Base-by-base conservation (phyloP, 352 stramenopile genomes). In the Globisporangium parvum region DNA sequence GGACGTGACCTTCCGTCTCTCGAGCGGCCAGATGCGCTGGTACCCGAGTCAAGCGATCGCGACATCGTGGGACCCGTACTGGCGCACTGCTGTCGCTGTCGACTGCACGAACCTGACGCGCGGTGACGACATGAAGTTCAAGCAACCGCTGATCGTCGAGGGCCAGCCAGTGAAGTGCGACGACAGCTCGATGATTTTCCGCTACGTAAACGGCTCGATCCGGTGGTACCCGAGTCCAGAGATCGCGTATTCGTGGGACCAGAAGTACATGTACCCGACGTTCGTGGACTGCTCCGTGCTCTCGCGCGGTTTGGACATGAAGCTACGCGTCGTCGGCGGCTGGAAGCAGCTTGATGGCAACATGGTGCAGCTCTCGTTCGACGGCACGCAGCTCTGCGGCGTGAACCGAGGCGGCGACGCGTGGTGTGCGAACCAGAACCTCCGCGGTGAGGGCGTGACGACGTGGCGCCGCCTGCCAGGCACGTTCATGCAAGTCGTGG, bases 301-400 rank as follows among this genome's bases (percentile, higher is more conserved):
- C 14, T 11, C 50, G 2, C 51, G 45, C 26, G 51, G 50, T 6
- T 4, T 12, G n/a, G 42, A 49, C 15, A 3, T 63, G 17, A 41
- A 40, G 33, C 6, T 35, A 10, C 39, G 50, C 14, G 12, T 2
- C 0, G 15, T 17, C 9, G 6, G 42, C 6, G 49, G 50, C 46
- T 74, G 63, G 63, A 62, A 33, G n/a, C 42, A 57, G 24, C 18
- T 71, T 2, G 42, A 51, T 15, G 63, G 67, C 46, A 28, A 51
- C 23, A 42, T 74, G 11, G 50, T 47, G n/a, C 63, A 71, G 51
- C 37, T 74, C 23, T 63, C 57, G 45, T 74, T 65, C 48, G 67
- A 74, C 33, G 67, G 67, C 39, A 54, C 55, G 48, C 42, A 47
- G 39, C 47, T 74, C 23, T 74, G 67, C 35, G 67, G 59, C 33